These are phyloP conservation scores for Fusarium sp. DNA, from an alignment of 2,329 filamentous ascomycete species.

Conservation along the genomic window DNA sequence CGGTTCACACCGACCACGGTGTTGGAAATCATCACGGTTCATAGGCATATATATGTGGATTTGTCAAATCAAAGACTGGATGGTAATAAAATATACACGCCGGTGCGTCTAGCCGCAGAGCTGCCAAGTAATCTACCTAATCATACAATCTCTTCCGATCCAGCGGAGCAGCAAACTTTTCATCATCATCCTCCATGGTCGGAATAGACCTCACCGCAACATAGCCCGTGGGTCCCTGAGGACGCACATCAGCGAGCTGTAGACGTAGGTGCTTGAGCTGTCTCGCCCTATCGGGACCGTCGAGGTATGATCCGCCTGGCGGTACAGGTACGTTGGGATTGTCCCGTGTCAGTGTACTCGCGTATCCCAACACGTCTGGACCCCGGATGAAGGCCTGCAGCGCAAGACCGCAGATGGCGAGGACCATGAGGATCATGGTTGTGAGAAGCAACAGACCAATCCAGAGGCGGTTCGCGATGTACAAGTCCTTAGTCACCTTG, in stretches of 20 bases:
- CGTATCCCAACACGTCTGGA: constrained; percentile 20
- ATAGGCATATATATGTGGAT: too few relatives aligned
- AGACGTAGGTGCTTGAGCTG: not conserved
- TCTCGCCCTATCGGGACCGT: constrained; percentile 13
- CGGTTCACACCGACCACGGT: too few relatives aligned
- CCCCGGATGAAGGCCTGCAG: constrained; percentile 2
- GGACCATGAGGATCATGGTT: not conserved
- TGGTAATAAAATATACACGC: not conserved
- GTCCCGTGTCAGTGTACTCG: constrained; percentile 19
- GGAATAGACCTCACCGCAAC: constrained; percentile 5
- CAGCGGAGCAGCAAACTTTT: not conserved
- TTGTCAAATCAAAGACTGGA: not conserved
- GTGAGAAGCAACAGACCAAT: not conserved
- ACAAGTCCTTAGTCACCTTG: not conserved
- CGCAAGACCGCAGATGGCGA: constrained; percentile 1
- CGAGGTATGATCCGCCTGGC: constrained; percentile 3
- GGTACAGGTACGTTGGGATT: constrained; percentile 6
- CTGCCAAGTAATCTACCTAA: not conserved
- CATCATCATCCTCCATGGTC: not conserved
- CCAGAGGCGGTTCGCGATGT: constrained; percentile 7
- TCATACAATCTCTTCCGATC: not conserved
- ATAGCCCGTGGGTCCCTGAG: not conserved
- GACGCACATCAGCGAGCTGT: constrained; percentile 9
- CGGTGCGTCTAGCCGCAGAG: not conserved
- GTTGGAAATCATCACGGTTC: too few relatives aligned